Evolutionary conservation across 352 stramenopile species (phyloP), one percentile per base, ranked within the genome.

Genomic region (Globisporangium polare): DNA sequence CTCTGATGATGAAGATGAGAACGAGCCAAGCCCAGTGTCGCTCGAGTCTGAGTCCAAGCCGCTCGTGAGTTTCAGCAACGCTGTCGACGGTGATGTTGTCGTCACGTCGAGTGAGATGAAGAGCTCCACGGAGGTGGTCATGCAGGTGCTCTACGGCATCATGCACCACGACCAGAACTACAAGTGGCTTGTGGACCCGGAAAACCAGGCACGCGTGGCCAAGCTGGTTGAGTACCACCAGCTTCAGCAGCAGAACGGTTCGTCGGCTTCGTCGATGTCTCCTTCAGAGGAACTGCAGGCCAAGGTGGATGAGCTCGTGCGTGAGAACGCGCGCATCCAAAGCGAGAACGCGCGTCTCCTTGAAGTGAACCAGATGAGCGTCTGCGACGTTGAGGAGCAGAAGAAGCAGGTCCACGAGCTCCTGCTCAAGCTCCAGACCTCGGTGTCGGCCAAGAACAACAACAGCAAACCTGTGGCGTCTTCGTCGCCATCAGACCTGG

Each of bases 131-230:
- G 69, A 86, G 60, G 63, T 73, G 7, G 76, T 86, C n/a, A 86
- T 86, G 76, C 63, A 83, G 39, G 74, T 86, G 42, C 51, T 86
- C n/a, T 86, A 83, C 43, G 58, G 71, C 13, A 80, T 86, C 49
- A 83, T 83, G 76, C 68, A 86, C 49, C 74, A 86, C 55, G 78
- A 86, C 53, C 65, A 73, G 43, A 81, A 72, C 63, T 83, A 80
- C 43, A 81, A 79, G 53, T 86, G 76, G 76, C 61, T 86, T 15
- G 68, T 86, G 42, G 67, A 86, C 43, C 67, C 76, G 3, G 58
- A 61, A 31, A 83, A 80, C 47, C 76, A 86, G 54, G 65, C 65
- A 20, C 74, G 74, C 41, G 74, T 86, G 22, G 76, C 76, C 37
- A 81, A 77, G 47, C 53, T 86, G 45, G 76, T 86, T 10, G 74